These are phyloP conservation scores for Metarhizium album DNA, from an alignment of 2,329 filamentous ascomycete species.

Conservation along the genomic window DNA sequence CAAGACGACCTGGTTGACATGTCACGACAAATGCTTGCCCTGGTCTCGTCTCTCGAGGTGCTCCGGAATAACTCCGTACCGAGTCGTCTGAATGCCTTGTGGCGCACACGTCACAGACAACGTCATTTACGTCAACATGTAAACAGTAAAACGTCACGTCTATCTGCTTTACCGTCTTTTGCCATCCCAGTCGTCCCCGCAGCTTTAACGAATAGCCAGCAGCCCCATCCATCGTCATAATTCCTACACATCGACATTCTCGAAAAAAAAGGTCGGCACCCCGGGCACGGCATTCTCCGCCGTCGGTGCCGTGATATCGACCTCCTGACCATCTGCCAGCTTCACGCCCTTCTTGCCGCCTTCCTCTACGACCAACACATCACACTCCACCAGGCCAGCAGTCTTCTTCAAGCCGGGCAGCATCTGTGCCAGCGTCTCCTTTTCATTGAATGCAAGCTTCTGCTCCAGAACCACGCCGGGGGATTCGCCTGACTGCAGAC, in stretches of 20 bases:
- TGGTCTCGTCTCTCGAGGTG: too few species aligned
- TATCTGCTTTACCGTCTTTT: not conserved
- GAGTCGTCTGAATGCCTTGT: not conserved
- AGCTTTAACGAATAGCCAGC: not conserved
- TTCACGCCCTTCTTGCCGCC: conserved; percentile 54
- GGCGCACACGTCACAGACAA: not conserved
- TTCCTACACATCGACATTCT: conserved; percentile 53
- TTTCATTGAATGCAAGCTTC: conserved; percentile 80
- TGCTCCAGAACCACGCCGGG: conserved; percentile 64
- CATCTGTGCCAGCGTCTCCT: conserved; percentile 65
- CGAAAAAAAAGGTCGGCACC: conserved; percentile 71
- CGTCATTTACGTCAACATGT: not conserved
- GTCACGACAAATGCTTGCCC: too few species aligned
- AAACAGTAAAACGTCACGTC: not conserved
- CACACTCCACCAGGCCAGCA: conserved; percentile 56
- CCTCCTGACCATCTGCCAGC: conserved; percentile 41
- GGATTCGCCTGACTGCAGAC: conserved; percentile 60
- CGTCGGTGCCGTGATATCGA: conserved; percentile 42
- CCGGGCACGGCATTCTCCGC: conserved; percentile 75
- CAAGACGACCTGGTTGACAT: too few species aligned
- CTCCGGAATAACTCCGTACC: too few species aligned
- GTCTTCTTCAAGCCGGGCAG: conserved; percentile 67
- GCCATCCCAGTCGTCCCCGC: not conserved
- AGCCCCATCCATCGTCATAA: not conserved
- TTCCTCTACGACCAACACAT: conserved; percentile 61